Conservation (phyloP, 2,329 filamentous ascomycete genomes). For the Ophioceras dolichostomum region DNA sequence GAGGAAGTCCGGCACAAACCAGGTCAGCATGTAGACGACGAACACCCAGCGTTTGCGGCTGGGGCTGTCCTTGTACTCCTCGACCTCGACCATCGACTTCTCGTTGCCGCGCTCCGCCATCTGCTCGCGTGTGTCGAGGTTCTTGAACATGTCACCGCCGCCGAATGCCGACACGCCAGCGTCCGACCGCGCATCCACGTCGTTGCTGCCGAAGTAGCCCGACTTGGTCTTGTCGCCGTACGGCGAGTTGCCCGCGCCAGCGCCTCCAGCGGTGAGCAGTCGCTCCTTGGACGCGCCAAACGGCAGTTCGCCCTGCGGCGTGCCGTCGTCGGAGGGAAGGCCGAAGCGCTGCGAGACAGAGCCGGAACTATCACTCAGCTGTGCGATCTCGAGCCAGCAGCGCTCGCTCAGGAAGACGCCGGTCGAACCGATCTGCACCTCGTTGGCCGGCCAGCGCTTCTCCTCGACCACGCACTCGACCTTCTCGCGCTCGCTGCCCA, state of each 20-base stretch:
- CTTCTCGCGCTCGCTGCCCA: constrained; percentile 88
- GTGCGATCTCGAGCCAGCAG: constrained; percentile 86
- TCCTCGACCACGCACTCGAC: constrained; percentile 85
- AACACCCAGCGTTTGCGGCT: constrained; percentile 87
- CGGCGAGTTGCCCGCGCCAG: constrained; percentile 18
- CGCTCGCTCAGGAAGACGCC: constrained; percentile 92
- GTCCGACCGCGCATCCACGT: constrained; percentile 78
- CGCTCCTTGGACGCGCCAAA: constrained; percentile 54
- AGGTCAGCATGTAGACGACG: constrained; percentile 73
- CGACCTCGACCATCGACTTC: constrained; percentile 80
- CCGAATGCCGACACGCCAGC: constrained; percentile 86
- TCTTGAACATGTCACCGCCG: constrained; percentile 94
- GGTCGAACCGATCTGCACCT: constrained; percentile 81
- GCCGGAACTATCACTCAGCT: constrained; percentile 53
- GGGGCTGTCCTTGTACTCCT: constrained; percentile 64
- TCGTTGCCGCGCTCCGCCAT: constrained; percentile 94
- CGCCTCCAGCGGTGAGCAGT: constrained; percentile 19
- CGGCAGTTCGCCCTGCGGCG: constrained; percentile 40
- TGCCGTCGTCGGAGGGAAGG: constrained; percentile 45
- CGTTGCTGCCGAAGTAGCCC: constrained; percentile 69
- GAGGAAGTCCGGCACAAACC: constrained; percentile 72
- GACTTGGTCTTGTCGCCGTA: constrained; percentile 60
- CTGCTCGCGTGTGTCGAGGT: constrained; percentile 84
- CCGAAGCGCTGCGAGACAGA: constrained; percentile 42
- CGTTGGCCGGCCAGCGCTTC: constrained; percentile 83